Evolutionary conservation across 345 rosid genomes (phyloP), one percentile per base, ranked within the genome.

Genomic region (Mallotus nudiflorus): DNA sequence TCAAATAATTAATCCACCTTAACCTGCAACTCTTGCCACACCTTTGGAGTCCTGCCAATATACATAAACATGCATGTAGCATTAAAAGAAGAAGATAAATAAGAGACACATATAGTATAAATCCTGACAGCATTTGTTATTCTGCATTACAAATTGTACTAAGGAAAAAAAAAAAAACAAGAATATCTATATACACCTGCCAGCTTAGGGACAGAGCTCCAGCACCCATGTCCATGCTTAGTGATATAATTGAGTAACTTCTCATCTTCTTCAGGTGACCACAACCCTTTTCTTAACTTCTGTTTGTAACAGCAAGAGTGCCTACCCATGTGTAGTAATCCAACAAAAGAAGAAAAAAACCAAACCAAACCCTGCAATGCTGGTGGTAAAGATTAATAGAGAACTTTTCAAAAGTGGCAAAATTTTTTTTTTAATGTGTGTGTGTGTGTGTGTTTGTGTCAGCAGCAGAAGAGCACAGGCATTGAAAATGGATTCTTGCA

Each of bases 221-320:
- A 91, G 52, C 94, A 91, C 13, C 94, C 97, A 79, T 82, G 92
- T 3, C 97, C 97, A 45, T 84, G 86, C 65, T 81, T 86, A 14
- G 88, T 82, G 50, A 91, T 88, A 69, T 87, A 81, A 79, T 75
- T 83, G 35, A 89, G 88, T 70, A 91, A 91, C 56, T 87, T 91
- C 85, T 87, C 97, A 61, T 91, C 93, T 85, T 91, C 97, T 68
- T 91, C 97, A 22, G 94, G 97, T 49, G 94, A 91, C 97, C 97
- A 91, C 52, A 91, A 83, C 61, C 97, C 97, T 80, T 91, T 91
- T 73, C 92, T 82, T 53, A 89, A 79, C 81, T 89, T 89, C 85
- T 87, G 94, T 80, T 85, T 87, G 85, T 85, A 82, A 37, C 94
- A 91, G 70, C 91, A 87, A 72, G 92, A 85, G 77, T 89, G 91